phyloP scores from a whole-genome alignment of 331 rosid genomes.

The Cydonia oblonga region DNA sequence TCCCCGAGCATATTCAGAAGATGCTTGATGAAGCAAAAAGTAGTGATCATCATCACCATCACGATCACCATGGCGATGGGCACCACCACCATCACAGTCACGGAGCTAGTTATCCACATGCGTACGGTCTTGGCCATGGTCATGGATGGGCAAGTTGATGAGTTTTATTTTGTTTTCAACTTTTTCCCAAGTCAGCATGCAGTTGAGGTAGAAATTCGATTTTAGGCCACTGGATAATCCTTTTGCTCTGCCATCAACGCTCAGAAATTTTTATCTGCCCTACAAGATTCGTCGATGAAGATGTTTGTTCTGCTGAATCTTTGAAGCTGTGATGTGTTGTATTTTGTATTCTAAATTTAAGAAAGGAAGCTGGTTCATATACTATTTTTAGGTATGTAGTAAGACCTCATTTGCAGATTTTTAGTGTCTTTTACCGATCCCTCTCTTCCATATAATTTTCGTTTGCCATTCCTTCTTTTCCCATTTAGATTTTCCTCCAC shows the following conservation, averaged over 20 bases:
- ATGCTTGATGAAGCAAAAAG: slow-evolving; percentile 43
- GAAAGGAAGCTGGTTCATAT: neutral
- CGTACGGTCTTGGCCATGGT: slow-evolving; percentile 60
- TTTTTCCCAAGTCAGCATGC: neutral
- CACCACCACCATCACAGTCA: slow-evolving; percentile 27
- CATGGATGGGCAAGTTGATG: slow-evolving; percentile 38
- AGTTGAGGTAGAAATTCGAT: slow-evolving; percentile 4
- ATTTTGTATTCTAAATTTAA: neutral
- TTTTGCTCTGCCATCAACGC: neutral
- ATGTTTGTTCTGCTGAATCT: neutral
- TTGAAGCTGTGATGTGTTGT: neutral
- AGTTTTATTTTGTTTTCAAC: neutral
- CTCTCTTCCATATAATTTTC: neutral
- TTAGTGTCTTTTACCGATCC: neutral
- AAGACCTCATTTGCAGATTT: too few species aligned
- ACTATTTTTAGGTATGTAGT: too few species aligned
- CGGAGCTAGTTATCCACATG: slow-evolving; percentile 49
- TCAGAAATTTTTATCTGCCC: neutral
- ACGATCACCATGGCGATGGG: slow-evolving; percentile 9
- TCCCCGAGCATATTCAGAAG: slow-evolving; percentile 63
- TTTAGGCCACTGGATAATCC: neutral
- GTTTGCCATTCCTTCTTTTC: neutral
- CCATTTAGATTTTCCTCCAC: neutral
- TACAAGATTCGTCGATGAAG: slow-evolving; percentile 1
- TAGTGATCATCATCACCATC: slow-evolving; percentile 23